phyloP scores from a whole-genome alignment of 164 flowering plant genomes.

The Magnolia officinalis region DNA sequence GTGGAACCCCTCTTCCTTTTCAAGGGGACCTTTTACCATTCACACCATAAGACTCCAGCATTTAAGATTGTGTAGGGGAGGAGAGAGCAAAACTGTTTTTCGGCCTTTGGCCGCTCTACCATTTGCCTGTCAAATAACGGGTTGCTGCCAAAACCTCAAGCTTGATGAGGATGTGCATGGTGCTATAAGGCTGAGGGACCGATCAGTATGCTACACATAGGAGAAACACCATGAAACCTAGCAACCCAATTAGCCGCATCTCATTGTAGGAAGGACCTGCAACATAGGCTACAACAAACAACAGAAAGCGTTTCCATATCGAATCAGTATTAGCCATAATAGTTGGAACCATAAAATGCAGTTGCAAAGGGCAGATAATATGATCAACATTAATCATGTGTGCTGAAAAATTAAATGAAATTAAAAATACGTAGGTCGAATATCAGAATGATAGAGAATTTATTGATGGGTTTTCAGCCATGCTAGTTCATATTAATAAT shows the following conservation, averaged over 20 bases:
- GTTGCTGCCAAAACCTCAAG: constrained; percentile 11
- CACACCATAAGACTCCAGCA: constrained; percentile 9
- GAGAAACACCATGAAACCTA: constrained; percentile 19
- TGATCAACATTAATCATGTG: neutral
- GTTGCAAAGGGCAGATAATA: neutral
- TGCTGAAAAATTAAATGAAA: neutral
- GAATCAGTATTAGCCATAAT: neutral
- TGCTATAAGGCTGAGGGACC: neutral
- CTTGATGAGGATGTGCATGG: neutral
- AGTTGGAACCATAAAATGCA: neutral
- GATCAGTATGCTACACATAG: constrained; percentile 16
- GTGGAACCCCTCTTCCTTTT: constrained; percentile 9
- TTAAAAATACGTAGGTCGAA: neutral
- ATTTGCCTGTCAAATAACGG: neutral
- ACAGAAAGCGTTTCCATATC: neutral
- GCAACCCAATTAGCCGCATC: constrained; percentile 23
- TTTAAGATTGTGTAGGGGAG: neutral
- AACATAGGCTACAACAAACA: constrained; percentile 29
- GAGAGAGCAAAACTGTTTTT: constrained; percentile 20
- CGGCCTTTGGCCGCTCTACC: constrained; percentile 8
- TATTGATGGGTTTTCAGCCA: neutral
- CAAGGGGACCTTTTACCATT: constrained; percentile 14
- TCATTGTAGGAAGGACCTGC: constrained; percentile 11
- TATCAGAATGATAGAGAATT: neutral
- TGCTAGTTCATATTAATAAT: no score